Percentiles rank a stretch among this genome's conserved stretches.
Evolutionary conservation across 2,329 filamentous ascomycete genomes (phyloP).

Genomic region (Myriosclerotinia scirpicola): DNA sequence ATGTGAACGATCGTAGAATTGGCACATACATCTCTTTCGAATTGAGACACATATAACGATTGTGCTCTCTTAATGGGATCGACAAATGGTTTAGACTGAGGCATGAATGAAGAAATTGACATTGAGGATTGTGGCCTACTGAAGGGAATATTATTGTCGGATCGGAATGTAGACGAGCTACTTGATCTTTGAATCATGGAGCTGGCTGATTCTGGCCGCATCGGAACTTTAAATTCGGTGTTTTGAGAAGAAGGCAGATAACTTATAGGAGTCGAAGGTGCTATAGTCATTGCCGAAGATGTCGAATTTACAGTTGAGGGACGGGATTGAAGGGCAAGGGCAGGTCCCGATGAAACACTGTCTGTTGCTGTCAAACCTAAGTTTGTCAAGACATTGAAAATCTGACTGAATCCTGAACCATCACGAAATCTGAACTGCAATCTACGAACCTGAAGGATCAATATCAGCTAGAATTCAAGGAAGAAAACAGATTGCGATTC

Average conservation of each 20-base stretch:
- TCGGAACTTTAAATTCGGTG: slow-evolving; percentile 31
- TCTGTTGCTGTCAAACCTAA: slow-evolving; percentile 41
- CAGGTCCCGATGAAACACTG: slow-evolving; percentile 20
- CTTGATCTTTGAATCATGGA: slow-evolving; percentile 21
- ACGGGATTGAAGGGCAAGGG: slow-evolving; percentile 3
- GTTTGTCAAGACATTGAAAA: slow-evolving; percentile 36
- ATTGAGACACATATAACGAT: slow-evolving; percentile 28
- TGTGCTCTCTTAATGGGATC: slow-evolving; percentile 9
- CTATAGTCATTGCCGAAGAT: neutral
- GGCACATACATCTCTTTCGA: slow-evolving; percentile 30
- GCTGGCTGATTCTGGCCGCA: slow-evolving; percentile 25
- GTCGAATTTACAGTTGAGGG: slow-evolving; percentile 6
- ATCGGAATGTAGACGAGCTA: slow-evolving; percentile 10
- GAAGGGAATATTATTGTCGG: neutral
- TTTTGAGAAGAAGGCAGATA: slow-evolving; percentile 11
- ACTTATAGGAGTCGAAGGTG: neutral
- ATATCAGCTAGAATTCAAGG: neutral
- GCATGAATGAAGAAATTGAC: slow-evolving; percentile 20
- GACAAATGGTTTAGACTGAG: slow-evolving; percentile 17
- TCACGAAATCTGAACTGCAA: slow-evolving; percentile 47
- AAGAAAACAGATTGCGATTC: neutral
- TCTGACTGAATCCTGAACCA: slow-evolving; percentile 41
- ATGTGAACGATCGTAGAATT: neutral
- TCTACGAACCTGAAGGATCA: slow-evolving; percentile 43
- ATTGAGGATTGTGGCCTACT: slow-evolving; percentile 25